phyloP scores from a whole-genome alignment of 768 basidiomycete species.

The Multifurca ochricompacta region DNA sequence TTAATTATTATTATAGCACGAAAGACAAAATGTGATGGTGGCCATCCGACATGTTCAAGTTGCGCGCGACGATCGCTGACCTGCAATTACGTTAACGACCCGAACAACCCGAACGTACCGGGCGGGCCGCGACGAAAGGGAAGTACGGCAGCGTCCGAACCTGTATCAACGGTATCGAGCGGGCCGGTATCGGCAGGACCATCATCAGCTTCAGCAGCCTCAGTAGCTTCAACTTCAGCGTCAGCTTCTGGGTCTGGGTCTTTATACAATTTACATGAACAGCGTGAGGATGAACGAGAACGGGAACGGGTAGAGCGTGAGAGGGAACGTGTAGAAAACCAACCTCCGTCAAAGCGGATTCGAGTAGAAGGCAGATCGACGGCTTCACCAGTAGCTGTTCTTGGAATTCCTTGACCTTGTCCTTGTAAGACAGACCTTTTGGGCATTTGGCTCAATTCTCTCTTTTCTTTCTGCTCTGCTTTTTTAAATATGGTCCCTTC shows the following conservation, averaged over 20 bases:
- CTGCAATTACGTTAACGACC: constrained; percentile 78
- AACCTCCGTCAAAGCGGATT: constrained; percentile 20
- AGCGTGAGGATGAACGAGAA: constrained; percentile 10
- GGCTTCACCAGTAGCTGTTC: constrained; percentile 16
- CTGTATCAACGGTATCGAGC: constrained; percentile 24
- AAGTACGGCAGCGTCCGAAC: constrained; percentile 17
- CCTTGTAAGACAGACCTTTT: no score
- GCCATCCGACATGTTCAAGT: constrained; percentile 77
- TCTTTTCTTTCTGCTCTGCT: not conserved
- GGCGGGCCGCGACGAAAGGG: constrained; percentile 21
- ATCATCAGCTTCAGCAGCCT: constrained; percentile 18
- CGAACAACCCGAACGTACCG: constrained; percentile 43
- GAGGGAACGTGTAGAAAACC: constrained; percentile 8
- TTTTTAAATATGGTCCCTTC: not conserved
- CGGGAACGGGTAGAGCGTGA: constrained; percentile 4
- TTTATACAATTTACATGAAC: constrained; percentile 20
- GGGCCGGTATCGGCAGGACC: constrained; percentile 24
- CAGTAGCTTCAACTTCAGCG: constrained; percentile 18
- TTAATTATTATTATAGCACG: constrained; percentile 51
- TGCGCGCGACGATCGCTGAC: constrained; percentile 68
- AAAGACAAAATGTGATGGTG: constrained; percentile 85
- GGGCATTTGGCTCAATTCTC: not conserved
- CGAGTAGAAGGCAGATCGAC: constrained; percentile 19
- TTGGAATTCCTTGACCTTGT: constrained; percentile 19
- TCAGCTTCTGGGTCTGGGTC: constrained; percentile 13